Base-by-base conservation (phyloP, 768 basidiomycete genomes). In the Coprinopsis cinerea region DNA sequence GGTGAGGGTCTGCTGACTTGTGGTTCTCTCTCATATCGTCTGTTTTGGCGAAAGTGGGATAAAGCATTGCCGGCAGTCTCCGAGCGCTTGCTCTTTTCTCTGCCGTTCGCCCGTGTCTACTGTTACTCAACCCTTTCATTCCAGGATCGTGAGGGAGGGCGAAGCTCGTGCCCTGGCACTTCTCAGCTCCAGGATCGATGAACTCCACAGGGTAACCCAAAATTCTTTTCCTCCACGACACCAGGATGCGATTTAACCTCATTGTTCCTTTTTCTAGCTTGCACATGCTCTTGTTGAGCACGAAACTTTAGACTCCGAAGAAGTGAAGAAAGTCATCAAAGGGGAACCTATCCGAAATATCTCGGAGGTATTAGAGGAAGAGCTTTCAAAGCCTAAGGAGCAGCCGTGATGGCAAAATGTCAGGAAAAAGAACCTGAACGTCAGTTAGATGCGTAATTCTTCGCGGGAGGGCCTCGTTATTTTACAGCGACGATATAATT, bases 281-380 rank as follows among this genome's bases (percentile, higher is more conserved):
- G 94, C 95, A 1, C 78, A 79, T 48, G 95, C 95, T 9, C 71
- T 99, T 51, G 86, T 99, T 11, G 93, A 97, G 64, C 87, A 95
- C 67, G 95, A 99, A 72, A 97, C 95, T 17, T 71, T 99, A 55
- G 83, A 85, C 56, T 73, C 79, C 34, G 85, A 89, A 9, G 92
- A 99, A 66, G 94, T 97, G 15, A 72, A 76, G 59, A 84, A 79
- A 67, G 92, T 94, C 22, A 78, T 97, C 62, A 82, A 75, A 51
- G 93, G 93, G 32, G 83, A 95, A 64, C 73, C 77, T 46, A 87
- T 92, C 66, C 81, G 85, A 50, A 76, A 71, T 51, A 76, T 88
- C 55, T 69, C 77, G 55, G 83, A 88, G 59, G 78, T 83, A 44
- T 62, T 88, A 55, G 72, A 81, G 48, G 79, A 81, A 48, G 79